These are phyloP conservation scores for Tricholoma matsutake DNA, from an alignment of 768 basidiomycete genomes.

Conservation along the genomic window DNA sequence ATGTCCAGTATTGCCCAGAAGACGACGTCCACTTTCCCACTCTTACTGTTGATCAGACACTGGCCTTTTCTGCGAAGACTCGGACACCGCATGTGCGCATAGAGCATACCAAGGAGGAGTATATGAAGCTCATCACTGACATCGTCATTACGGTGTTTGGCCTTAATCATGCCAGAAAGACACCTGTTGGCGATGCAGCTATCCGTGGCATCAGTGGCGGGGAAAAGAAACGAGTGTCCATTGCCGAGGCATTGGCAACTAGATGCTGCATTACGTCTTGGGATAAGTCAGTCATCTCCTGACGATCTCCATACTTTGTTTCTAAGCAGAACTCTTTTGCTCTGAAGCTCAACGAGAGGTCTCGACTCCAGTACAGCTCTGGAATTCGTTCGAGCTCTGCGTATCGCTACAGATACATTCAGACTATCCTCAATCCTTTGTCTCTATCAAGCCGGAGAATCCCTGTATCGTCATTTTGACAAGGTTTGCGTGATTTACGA, in stretches of 20 bases:
- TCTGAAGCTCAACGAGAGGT: slow-evolving; percentile 57
- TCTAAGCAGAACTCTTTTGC: neutral
- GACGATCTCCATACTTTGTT: neutral
- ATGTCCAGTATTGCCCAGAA: slow-evolving; percentile 78
- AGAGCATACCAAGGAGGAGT: slow-evolving; percentile 39
- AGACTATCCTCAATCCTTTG: slow-evolving; percentile 68
- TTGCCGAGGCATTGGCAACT: slow-evolving; percentile 61
- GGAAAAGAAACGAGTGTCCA: slow-evolving; percentile 56
- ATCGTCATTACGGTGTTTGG: slow-evolving; percentile 71
- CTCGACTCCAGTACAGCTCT: slow-evolving; percentile 69
- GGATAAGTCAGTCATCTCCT: slow-evolving; percentile 17
- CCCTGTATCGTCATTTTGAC: slow-evolving; percentile 64
- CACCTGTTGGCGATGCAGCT: slow-evolving; percentile 60
- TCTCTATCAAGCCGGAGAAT: slow-evolving; percentile 82
- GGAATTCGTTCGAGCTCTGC: slow-evolving; percentile 67
- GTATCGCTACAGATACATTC: slow-evolving; percentile 58
- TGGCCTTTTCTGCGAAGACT: slow-evolving; percentile 64
- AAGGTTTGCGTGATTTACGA: slow-evolving; percentile 79
- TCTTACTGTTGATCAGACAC: slow-evolving; percentile 73
- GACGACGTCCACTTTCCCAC: slow-evolving; percentile 86
- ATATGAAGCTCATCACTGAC: slow-evolving; percentile 48
- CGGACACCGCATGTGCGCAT: slow-evolving; percentile 60
- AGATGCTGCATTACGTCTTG: slow-evolving; percentile 50
- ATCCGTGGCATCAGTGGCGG: slow-evolving; percentile 58
- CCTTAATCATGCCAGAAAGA: slow-evolving; percentile 66